Percentiles rank a stretch among this genome's conserved stretches.
Conservation (phyloP, 1,284 basidiomycete genomes). For the Pseudozyma tsukubaensis region DNA sequence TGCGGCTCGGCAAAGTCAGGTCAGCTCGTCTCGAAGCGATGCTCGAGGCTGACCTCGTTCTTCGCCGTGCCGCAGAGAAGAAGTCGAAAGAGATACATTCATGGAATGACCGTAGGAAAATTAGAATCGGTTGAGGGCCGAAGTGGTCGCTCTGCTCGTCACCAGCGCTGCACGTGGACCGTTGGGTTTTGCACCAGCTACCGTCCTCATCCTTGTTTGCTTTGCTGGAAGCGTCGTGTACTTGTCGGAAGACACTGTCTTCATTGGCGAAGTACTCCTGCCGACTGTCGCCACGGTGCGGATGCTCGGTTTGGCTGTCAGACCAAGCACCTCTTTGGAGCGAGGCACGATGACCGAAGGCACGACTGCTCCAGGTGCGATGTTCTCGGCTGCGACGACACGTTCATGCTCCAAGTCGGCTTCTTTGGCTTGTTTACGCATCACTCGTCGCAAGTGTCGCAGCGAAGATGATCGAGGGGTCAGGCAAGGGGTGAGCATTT, state of each 20-base stretch:
- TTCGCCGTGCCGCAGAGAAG: too few species aligned
- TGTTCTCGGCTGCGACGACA: constrained; percentile 33
- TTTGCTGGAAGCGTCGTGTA: constrained; percentile 12
- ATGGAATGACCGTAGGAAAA: too few species aligned
- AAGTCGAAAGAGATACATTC: too few species aligned
- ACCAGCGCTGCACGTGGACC: constrained; percentile 23
- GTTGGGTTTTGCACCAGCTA: constrained; percentile 8
- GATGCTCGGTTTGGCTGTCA: constrained; percentile 14
- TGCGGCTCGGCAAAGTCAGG: too few species aligned
- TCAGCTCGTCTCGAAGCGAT: too few species aligned
- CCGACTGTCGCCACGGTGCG: constrained; percentile 14
- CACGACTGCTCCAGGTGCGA: constrained; percentile 30
- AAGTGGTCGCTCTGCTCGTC: constrained; percentile 8
- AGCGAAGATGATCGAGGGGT: constrained; percentile 45
- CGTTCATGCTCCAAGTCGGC: constrained; percentile 30
- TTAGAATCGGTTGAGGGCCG: constrained; percentile 18
- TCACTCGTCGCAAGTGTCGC: constrained; percentile 33
- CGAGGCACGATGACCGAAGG: constrained; percentile 9
- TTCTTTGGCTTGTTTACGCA: constrained; percentile 40
- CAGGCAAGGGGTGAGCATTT: constrained; percentile 19
- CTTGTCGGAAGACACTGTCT: not conserved
- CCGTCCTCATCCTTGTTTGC: constrained; percentile 1
- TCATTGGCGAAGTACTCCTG: not conserved
- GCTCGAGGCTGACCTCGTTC: too few species aligned
- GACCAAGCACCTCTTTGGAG: not conserved